phyloP scores from a whole-genome alignment of 2,329 filamentous ascomycete species.

The Gyromitra esculenta region DNA sequence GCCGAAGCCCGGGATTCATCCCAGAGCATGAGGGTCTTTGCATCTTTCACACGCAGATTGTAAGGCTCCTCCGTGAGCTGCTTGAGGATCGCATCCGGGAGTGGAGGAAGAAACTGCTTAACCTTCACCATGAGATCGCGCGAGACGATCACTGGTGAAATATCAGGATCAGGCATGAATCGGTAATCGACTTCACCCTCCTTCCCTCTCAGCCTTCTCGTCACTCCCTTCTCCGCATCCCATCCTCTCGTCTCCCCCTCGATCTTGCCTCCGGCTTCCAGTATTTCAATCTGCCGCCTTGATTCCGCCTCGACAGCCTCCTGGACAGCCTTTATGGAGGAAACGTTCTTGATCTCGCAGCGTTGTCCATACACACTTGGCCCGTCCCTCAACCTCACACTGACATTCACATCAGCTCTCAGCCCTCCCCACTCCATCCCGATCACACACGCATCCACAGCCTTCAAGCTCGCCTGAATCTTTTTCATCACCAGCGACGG shows the following conservation, averaged over 20 bases:
- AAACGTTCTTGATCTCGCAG: conserved; percentile 97
- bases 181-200: conserved; percentile 97
- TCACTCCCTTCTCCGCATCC: conserved; percentile 85
- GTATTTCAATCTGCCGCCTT: conserved; percentile 82
- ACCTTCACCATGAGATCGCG: conserved; percentile 74
- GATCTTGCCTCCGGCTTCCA: conserved; percentile 78
- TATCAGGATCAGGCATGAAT: conserved; percentile 97
- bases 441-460: conserved; percentile 83
- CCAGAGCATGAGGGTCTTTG: conserved; percentile 77
- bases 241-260: conserved; percentile 92
- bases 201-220: conserved; percentile 83
- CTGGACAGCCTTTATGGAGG: conserved; percentile 92
- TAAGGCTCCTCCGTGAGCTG: conserved; percentile 70
- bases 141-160: conserved; percentile 80
- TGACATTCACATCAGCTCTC: conserved; percentile 94
- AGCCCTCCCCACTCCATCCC: conserved; percentile 95
- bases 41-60: conserved; percentile 80
- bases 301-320: conserved; percentile 93
- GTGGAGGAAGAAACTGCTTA: conserved; percentile 70
- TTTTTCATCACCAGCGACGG: conserved; percentile 90
- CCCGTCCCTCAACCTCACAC: conserved; percentile 71
- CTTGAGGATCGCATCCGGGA: conserved; percentile 76
- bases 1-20: conserved; percentile 64
- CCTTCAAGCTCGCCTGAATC: conserved; percentile 79
- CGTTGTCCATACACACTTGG: conserved; percentile 78